phyloP scores from a whole-genome alignment of 2,329 filamentous ascomycete genomes.

The Pestalotiopsis fici region DNA sequence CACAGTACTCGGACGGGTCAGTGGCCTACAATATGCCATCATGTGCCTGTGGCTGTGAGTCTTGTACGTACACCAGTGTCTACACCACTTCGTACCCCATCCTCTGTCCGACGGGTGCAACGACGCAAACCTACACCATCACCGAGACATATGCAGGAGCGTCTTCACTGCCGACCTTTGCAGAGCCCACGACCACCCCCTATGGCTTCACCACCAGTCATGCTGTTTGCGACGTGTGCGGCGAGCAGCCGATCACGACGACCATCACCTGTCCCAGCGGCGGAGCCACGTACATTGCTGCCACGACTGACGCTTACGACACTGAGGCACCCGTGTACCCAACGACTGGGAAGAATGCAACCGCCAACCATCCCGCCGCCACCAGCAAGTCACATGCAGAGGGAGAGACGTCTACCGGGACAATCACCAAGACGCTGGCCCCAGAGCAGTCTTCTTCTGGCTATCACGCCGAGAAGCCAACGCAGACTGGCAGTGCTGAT shows the following conservation, averaged over 20 bases:
- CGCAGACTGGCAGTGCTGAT: background rate
- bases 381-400: background rate
- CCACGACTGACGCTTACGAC: background rate
- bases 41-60: background rate
- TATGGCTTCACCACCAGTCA: constrained; percentile 2
- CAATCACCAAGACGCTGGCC: background rate
- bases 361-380: background rate
- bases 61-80: background rate
- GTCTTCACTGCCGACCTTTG: background rate
- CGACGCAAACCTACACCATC: background rate
- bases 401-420: background rate
- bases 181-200: background rate
- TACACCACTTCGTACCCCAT: background rate
- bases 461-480: background rate
- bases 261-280: constrained; percentile 1
- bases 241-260: background rate
- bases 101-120: background rate
- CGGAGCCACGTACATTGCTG: background rate
- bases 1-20: background rate
- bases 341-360: background rate
- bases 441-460: background rate
- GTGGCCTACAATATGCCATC: background rate
- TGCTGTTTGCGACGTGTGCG: background rate
- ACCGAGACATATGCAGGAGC: background rate
- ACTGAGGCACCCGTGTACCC: background rate